Base-by-base conservation (phyloP, 1,284 basidiomycete genomes). In the Pholiota adiposa region DNA sequence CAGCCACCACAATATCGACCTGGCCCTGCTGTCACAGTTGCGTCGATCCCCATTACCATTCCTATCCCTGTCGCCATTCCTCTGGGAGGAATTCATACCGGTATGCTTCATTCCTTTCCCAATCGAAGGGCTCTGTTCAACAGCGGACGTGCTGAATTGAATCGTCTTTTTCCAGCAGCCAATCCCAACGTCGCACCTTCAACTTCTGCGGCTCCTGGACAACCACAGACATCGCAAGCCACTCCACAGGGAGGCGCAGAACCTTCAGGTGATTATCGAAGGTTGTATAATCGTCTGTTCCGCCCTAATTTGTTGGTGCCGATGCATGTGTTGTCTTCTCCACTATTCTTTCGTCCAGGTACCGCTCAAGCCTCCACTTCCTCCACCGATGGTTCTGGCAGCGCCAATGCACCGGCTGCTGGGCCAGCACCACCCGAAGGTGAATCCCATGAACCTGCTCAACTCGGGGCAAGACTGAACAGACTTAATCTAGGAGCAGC, bases 1-100 rank as follows among this genome's bases (percentile, higher is more conserved):
- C 11, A 29, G 21, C 36, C 18, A 16, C 41, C 43, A 4, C 43
- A 19, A 6, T 16, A 19, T 7, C 52, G 29, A 48, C 19, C 25
- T 46, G 43, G 31, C n/a, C 29, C 54, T 18, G 44, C 19, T 16
- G 23, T 48, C 44, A 38, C 41, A 0, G 31, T 48, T 33, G n/a
- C 41, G 1, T 46, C 54, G 16, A 48, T 55, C 8, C 48, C 56
- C 12, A 19, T 58, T 18, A 21, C 50, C 9, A 44, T 58, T 33
- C 63, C 60, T 25, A 50, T 63, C 31, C 63, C 65, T 25, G 43
- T 65, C 27, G 51, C 61, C n/a, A 51, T 66, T 46, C 61, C 65
- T 27, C 34, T 63, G 0, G 46, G 34, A 9, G 33, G 54, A 4
- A 9, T 50, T 50, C 23, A 50, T 40, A 19, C 48, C 8, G 48